Percentiles rank a stretch among this genome's conserved stretches.
Evolutionary conservation across 768 basidiomycete species (phyloP).

Genomic region (Collybia nuda): DNA sequence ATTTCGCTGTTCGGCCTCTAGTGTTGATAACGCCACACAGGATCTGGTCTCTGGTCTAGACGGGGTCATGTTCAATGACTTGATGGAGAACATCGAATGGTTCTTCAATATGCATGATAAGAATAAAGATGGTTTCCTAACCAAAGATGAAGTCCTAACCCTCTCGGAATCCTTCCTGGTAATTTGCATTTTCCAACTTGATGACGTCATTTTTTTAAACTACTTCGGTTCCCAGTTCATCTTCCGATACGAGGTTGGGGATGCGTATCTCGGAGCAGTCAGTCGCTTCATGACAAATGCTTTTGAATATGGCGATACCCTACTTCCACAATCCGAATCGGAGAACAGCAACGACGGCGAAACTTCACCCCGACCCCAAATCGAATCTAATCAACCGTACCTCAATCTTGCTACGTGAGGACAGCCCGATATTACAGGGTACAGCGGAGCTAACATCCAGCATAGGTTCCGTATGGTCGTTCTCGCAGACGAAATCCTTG

Average conservation of each 20-base stretch:
- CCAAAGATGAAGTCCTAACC: slow-evolving; percentile 95
- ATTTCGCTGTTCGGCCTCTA: neutral
- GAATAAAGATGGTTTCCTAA: slow-evolving; percentile 92
- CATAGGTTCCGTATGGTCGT: slow-evolving; percentile 97
- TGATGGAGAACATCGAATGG: slow-evolving; percentile 99
- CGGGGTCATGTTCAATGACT: slow-evolving; percentile 91
- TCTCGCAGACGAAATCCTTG: slow-evolving; percentile 92
- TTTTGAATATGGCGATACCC: slow-evolving; percentile 96
- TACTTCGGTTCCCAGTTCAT: slow-evolving; percentile 67
- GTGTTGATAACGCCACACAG: slow-evolving; percentile 34
- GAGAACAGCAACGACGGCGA: slow-evolving; percentile 22
- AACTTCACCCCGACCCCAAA: slow-evolving; percentile 40
- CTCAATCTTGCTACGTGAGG: slow-evolving; percentile 85
- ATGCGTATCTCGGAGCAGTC: slow-evolving; percentile 94
- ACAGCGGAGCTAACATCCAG: slow-evolving; percentile 6
- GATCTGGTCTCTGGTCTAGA: slow-evolving; percentile 89
- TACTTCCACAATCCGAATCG: slow-evolving; percentile 55
- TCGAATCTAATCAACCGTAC: slow-evolving; percentile 84
- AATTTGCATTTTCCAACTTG: neutral
- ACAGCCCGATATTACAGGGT: neutral
- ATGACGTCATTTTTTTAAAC: neutral
- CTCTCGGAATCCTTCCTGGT: slow-evolving; percentile 93
- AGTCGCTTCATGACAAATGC: slow-evolving; percentile 98
- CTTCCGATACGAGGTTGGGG: slow-evolving; percentile 95
- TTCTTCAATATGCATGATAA: slow-evolving; percentile 96